Evolutionary conservation across 768 basidiomycete species (phyloP).

Genomic region (Hericium erinaceus): DNA sequence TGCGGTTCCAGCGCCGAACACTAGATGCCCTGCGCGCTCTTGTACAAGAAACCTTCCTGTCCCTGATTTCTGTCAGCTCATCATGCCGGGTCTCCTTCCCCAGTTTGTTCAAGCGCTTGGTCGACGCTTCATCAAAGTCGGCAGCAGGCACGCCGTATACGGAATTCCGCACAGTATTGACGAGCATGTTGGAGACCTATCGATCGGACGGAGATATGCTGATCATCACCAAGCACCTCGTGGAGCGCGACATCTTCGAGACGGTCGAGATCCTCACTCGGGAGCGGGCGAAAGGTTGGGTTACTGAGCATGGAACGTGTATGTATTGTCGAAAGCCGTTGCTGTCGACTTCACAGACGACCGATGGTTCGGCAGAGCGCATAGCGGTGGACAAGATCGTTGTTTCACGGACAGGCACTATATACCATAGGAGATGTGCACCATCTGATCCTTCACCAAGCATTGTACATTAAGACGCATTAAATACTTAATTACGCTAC

Average conservation of each 20-base stretch:
- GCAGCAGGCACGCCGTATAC: constrained; percentile 60
- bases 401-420: constrained; percentile 49
- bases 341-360: constrained; percentile 11
- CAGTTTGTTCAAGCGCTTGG: constrained; percentile 82
- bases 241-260: constrained; percentile 76
- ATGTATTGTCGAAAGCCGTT: constrained; percentile 43
- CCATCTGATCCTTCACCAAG: constrained; percentile 19
- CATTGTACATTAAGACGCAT: constrained; percentile 20
- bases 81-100: constrained; percentile 66
- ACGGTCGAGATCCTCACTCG: constrained; percentile 50
- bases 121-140: constrained; percentile 55
- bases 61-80: constrained; percentile 78
- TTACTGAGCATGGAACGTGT: constrained; percentile 40
- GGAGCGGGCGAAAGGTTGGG: constrained; percentile 58
- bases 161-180: constrained; percentile 85
- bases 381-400: constrained; percentile 24
- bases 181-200: constrained; percentile 95
- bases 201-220: constrained; percentile 87
- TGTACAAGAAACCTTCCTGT: constrained; percentile 76
- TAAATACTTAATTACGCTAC: not conserved
- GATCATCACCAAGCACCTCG: constrained; percentile 69
- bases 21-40: constrained; percentile 56
- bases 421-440: constrained; percentile 45
- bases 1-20: constrained; percentile 22
- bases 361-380: not conserved